Percentiles rank a stretch among this genome's conserved stretches.
phyloP scores from a whole-genome alignment of 1,139 yeast genomes.

The Diutina rugosa region DNA sequence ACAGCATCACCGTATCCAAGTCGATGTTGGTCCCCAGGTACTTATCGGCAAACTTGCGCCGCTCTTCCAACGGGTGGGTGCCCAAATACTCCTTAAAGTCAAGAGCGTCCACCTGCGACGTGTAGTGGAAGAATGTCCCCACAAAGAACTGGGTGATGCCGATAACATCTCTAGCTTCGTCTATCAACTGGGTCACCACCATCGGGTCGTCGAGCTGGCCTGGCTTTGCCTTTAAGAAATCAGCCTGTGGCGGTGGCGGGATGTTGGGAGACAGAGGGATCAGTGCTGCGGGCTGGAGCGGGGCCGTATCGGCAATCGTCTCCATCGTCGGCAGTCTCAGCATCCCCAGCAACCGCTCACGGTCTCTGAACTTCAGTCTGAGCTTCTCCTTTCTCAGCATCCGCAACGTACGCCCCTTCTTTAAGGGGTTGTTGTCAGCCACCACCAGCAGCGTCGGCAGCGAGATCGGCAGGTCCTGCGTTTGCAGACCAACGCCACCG shows the following conservation, averaged over 20 bases:
- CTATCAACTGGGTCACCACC: slow-evolving; percentile 28
- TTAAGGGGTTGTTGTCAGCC: not conserved
- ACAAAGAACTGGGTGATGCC: slow-evolving; percentile 51
- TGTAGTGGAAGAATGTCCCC: slow-evolving; percentile 54
- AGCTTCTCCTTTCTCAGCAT: not conserved
- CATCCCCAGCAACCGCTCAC: not conserved
- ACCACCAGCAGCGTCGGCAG: slow-evolving; percentile 2
- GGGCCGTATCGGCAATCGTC: not conserved
- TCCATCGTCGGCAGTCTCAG: slow-evolving; percentile 1
- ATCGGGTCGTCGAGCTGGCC: slow-evolving; percentile 24
- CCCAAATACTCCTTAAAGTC: slow-evolving; percentile 38
- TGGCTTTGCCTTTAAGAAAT: not conserved
- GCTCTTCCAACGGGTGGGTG: slow-evolving; percentile 22
- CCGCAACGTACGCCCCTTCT: not conserved
- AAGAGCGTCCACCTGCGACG: slow-evolving; percentile 14
- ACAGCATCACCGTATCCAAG: not conserved
- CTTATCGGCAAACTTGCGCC: slow-evolving; percentile 6
- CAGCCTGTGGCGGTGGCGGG: not conserved
- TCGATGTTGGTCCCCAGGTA: not conserved
- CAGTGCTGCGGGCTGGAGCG: not conserved
- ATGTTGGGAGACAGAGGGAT: not conserved
- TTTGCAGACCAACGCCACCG: not conserved
- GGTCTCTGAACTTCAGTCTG: not conserved
- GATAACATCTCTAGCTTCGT: slow-evolving; percentile 22
- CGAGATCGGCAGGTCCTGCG: not conserved